These are phyloP conservation scores for Coleophoma crateriformis DNA, from an alignment of 2,329 filamentous ascomycete species.

Conservation along the genomic window DNA sequence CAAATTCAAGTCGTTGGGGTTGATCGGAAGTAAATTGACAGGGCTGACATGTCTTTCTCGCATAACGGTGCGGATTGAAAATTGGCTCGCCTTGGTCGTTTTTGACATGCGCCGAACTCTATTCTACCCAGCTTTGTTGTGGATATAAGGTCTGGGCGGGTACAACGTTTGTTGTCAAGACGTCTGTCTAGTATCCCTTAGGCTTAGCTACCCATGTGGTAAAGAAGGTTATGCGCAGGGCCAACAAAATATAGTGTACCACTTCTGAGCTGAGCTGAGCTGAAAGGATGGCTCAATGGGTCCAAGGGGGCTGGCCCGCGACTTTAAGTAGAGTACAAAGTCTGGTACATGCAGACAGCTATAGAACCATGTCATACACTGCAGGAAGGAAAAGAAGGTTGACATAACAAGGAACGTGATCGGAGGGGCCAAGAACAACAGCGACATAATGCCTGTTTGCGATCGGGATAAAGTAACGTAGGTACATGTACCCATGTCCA, in stretches of 20 bases:
- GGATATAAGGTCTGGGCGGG: not conserved
- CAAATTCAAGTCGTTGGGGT: constrained; percentile 20
- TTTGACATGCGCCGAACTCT: too few relatives aligned
- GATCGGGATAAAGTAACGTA: constrained; percentile 25
- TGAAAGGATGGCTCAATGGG: constrained; percentile 22
- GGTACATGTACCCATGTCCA: constrained; percentile 43
- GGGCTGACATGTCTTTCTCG: constrained; percentile 21
- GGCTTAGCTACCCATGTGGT: too few relatives aligned
- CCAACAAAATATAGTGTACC: not conserved
- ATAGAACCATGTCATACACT: constrained; percentile 16
- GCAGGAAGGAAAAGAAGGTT: constrained; percentile 9
- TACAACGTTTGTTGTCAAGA: not conserved
- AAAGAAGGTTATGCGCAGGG: too few relatives aligned
- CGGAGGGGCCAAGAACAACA: constrained; percentile 7
- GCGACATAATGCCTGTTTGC: constrained; percentile 13
- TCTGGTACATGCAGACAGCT: constrained; percentile 22
- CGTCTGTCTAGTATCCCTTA: not conserved
- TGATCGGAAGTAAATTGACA: constrained; percentile 14
- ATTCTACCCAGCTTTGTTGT: not conserved
- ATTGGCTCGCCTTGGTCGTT: not conserved
- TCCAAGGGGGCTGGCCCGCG: constrained; percentile 12
- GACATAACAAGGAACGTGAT: constrained; percentile 13
- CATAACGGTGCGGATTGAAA: constrained; percentile 16
- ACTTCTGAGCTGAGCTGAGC: constrained; percentile 1
- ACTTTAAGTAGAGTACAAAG: constrained; percentile 18